Conservation (phyloP, 768 basidiomycete species). For the Filobasidium wieringae region DNA sequence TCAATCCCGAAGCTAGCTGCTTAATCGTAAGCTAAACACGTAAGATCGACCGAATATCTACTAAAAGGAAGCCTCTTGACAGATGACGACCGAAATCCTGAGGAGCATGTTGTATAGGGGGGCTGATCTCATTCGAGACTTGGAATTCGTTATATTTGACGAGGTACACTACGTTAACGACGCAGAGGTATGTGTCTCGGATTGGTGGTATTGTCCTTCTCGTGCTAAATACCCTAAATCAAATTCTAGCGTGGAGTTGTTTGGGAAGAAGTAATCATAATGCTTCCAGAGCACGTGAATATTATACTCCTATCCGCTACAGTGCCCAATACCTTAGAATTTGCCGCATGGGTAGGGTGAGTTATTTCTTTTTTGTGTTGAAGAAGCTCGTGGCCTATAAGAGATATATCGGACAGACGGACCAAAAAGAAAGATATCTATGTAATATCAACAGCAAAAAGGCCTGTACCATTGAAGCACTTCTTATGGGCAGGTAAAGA, state of each 20-base stretch:
- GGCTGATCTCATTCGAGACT: conserved; percentile 93
- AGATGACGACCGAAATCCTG: conserved; percentile 72
- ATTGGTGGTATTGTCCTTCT: not conserved
- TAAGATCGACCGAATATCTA: not conserved
- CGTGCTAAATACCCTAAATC: not conserved
- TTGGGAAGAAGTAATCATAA: conserved; percentile 87
- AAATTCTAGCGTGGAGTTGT: conserved; percentile 77
- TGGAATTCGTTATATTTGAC: conserved; percentile 98
- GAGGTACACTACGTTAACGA: conserved; percentile 99
- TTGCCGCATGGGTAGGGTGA: conserved; percentile 98
- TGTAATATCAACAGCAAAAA: conserved; percentile 89
- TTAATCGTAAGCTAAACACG: conserved; percentile 58
- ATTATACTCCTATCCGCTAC: conserved; percentile 95
- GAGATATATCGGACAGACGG: conserved; percentile 47
- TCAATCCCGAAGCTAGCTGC: conserved; percentile 94
- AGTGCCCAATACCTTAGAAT: conserved; percentile 94
- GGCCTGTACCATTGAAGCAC: conserved; percentile 94
- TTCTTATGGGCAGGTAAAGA: conserved; percentile 91
- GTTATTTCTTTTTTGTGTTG: conserved; percentile 22
- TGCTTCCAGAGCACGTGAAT: conserved; percentile 96
- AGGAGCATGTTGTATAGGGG: conserved; percentile 94
- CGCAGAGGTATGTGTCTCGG: conserved; percentile 59
- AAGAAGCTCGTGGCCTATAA: not conserved
- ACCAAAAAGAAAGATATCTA: conserved; percentile 99
- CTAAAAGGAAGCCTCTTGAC: not conserved